Base-by-base conservation (phyloP, 441 rosid species). In the Mallotus japonicus region DNA sequence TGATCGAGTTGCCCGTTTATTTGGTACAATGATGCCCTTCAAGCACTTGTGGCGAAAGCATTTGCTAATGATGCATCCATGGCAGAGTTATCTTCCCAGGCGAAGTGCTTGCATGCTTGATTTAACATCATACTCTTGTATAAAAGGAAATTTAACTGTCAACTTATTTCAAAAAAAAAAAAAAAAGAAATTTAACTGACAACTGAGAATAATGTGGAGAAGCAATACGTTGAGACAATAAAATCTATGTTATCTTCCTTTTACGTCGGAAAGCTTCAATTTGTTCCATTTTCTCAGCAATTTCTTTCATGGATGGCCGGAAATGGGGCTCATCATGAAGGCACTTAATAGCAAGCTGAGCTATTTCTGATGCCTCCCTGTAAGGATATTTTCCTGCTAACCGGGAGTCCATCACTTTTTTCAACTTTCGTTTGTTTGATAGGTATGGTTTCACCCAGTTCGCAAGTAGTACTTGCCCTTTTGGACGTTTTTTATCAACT, bases 261-360 rank as follows among this genome's bases (percentile, higher is more conserved):
- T 16, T 62, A 15, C 6, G 32, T 53, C 24, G 60, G 32, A 13
- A 32, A 10, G 69, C 54, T 62, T 81, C 85, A 1, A 88, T 75
- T 73, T 47, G 62, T 53, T 86, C 78, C 44, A 86, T 28, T 11
- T 77, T 81, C 16, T 78, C 81, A 15, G 81, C 64, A n/a, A 88
- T 83, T 10, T 87, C 76, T 49, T 85, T 83, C 88, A 88, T 89
- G 7, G 91, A 76, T 0, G 90, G 91, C 8, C 93, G 81, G 32
- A 75, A 82, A 60, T 78, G 82, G 0, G 86, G 91, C 32, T 89
- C 91, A 8, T 78, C 68, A 73, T 87, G 83, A 16, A 87, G 74
- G 74, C 97, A 91, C 74, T 59, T 75, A 14, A 77, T 65, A 50
- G 88, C 81, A 12, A 88, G 83, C 51, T 73, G 77, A 1, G 89